Percentiles rank a stretch among this genome's conserved stretches.
These are phyloP conservation scores for Sclerotiophoma versabilis DNA, from an alignment of 2,329 filamentous ascomycete species.

Conservation along the genomic window DNA sequence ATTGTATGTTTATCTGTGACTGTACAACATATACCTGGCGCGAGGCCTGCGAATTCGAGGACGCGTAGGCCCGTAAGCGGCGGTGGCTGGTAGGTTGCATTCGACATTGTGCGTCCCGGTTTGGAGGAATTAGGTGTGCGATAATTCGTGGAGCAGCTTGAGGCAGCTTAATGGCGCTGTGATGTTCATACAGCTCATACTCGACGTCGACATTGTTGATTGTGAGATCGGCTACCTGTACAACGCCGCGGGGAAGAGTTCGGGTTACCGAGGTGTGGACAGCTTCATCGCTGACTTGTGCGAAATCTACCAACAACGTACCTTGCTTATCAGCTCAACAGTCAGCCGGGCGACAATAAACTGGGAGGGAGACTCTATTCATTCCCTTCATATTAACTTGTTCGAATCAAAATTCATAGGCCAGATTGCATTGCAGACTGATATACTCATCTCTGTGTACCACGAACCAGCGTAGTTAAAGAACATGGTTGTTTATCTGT, in stretches of 20 bases:
- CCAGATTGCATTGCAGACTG: no score
- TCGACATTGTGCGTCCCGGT: slow-evolving; percentile 27
- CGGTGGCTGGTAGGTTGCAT: slow-evolving; percentile 44
- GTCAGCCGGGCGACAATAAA: no score
- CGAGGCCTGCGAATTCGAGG: slow-evolving; percentile 70
- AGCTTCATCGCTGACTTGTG: slow-evolving; percentile 1
- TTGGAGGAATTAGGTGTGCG: not conserved
- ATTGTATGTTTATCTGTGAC: not conserved
- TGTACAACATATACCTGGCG: slow-evolving; percentile 55
- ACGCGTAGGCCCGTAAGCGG: slow-evolving; percentile 66
- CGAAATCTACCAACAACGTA: not conserved
- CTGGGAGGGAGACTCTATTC: no score
- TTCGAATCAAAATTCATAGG: no score
- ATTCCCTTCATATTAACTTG: no score
- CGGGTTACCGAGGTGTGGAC: slow-evolving; percentile 39
- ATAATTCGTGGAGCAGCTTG: not conserved
- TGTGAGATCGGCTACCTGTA: slow-evolving; percentile 35
- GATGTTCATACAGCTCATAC: slow-evolving; percentile 17
- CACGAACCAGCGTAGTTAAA: not conserved
- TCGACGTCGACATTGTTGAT: slow-evolving; percentile 42
- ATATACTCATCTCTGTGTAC: no score
- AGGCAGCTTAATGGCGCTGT: not conserved
- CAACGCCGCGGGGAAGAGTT: slow-evolving; percentile 39
- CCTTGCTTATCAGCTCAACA: no score
- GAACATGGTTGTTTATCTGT: no score